phyloP scores from a whole-genome alignment of 2,329 filamentous ascomycete genomes.

The Westerdykella sp. region DNA sequence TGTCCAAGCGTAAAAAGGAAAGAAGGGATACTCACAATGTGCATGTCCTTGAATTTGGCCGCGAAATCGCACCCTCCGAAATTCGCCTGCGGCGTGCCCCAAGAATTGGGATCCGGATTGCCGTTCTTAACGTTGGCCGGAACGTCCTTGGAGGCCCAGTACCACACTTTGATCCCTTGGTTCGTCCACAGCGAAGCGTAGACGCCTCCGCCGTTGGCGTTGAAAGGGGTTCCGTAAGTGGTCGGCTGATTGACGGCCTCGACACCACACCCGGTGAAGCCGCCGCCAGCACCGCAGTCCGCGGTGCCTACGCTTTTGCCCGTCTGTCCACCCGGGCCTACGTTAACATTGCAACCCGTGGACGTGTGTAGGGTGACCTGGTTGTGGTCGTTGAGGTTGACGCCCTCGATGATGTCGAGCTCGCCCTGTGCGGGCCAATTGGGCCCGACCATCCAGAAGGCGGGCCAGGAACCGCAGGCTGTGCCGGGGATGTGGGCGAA shows the following conservation, averaged over 20 bases:
- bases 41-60: constrained; percentile 31
- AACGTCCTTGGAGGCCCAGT: constrained; percentile 37
- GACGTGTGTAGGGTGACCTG: constrained; percentile 36
- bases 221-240: constrained; percentile 37
- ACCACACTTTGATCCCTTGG: constrained; percentile 44
- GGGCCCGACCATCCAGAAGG: constrained; percentile 37
- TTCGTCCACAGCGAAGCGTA: constrained; percentile 40
- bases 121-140: constrained; percentile 39
- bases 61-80: constrained; percentile 35
- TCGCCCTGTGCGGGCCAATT: constrained; percentile 39
- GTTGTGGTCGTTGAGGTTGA: constrained; percentile 33
- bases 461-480: constrained; percentile 36
- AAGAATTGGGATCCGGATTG: constrained; percentile 37
- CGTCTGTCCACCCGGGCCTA: constrained; percentile 29
- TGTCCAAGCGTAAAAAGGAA: neutral
- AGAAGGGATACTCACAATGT: constrained; percentile 25
- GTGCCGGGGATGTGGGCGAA: constrained; percentile 36
- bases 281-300: constrained; percentile 34
- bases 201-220: constrained; percentile 39
- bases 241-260: constrained; percentile 16
- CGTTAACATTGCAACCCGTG: constrained; percentile 26
- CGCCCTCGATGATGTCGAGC: constrained; percentile 33
- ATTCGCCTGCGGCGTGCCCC: constrained; percentile 39
- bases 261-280: constrained; percentile 31
- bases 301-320: constrained; percentile 23